Conservation (phyloP, 176 grass and related monocot genomes). For the Neostapfia colusana region DNA sequence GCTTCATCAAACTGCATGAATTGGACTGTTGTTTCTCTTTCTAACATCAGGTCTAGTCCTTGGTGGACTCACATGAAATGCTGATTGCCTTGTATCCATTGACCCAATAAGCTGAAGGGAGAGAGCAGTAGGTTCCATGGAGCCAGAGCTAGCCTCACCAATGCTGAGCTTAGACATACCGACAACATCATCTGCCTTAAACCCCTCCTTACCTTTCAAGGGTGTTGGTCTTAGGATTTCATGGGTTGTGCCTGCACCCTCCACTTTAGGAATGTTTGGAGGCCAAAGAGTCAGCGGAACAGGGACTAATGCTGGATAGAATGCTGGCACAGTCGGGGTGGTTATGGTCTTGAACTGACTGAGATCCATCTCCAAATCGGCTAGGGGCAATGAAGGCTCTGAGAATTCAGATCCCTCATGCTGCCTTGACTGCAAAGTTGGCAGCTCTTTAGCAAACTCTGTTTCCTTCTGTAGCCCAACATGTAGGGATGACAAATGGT, state of each 20-base stretch:
- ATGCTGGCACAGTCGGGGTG: conserved; percentile 30
- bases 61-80: conserved; percentile 67
- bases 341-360: conserved; percentile 26
- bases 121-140: conserved; percentile 57
- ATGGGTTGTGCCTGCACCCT: conserved; percentile 38
- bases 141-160: conserved; percentile 41
- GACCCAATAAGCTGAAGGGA: conserved; percentile 69
- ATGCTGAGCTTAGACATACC: conserved; percentile 88
- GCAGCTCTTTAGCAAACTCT: conserved; percentile 39
- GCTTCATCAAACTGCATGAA: conserved; percentile 71
- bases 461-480: conserved; percentile 44
- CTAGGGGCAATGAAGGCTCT: conserved; percentile 21
- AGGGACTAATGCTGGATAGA: conserved; percentile 56
- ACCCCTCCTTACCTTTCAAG: conserved; percentile 49
- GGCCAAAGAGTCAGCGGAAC: conserved; percentile 52
- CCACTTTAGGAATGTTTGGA: conserved; percentile 38
- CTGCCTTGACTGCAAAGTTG: conserved; percentile 45
- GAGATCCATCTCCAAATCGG: conserved; percentile 34
- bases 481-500: conserved; percentile 47
- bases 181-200: conserved; percentile 64
- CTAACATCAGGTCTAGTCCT: conserved; percentile 58
- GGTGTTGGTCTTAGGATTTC: conserved; percentile 72
- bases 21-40: conserved; percentile 66
- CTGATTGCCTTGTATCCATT: conserved; percentile 52
- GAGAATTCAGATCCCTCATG: conserved; percentile 44